Percentiles rank a stretch among this genome's conserved stretches.
Evolutionary conservation across 352 stramenopile genomes (phyloP).

Genomic region (Phytophthora pseudosyringae): DNA sequence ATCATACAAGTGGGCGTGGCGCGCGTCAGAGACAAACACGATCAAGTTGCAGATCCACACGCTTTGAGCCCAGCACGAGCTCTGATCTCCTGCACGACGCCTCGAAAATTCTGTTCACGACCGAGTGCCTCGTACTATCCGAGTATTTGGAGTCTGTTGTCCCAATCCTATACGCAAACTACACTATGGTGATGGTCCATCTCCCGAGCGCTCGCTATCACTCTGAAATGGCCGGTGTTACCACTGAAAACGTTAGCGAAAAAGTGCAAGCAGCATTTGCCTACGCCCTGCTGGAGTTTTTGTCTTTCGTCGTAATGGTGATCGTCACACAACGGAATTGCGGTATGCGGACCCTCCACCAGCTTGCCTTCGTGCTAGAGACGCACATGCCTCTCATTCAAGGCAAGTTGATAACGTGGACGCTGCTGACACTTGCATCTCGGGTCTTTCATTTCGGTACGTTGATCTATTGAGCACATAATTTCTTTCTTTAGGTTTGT

Average conservation of each 20-base stretch:
- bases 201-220: conserved; percentile 42
- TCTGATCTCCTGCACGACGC: conserved; percentile 10
- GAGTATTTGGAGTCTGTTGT: conserved; percentile 39
- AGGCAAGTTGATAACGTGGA: conserved; percentile 41
- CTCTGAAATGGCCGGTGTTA: conserved; percentile 30
- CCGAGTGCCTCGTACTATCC: conserved; percentile 30
- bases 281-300: conserved; percentile 30
- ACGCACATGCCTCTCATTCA: conserved; percentile 28
- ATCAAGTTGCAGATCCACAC: not conserved
- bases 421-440: conserved; percentile 25
- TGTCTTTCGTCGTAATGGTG: conserved; percentile 23
- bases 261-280: conserved; percentile 30
- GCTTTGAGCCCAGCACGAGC: not conserved
- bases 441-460: conserved; percentile 36
- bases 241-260: conserved; percentile 1
- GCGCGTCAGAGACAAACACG: not conserved
- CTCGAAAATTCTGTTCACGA: conserved; percentile 25
- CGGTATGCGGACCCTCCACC: conserved; percentile 24
- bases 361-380: conserved; percentile 44
- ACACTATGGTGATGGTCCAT: conserved; percentile 19
- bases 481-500: too few relatives aligned
- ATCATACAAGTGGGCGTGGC: not conserved
- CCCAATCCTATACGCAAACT: conserved; percentile 37
- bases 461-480: not conserved
- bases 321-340: conserved; percentile 11